These are phyloP conservation scores for Dacryopinax primogenitus DNA, from an alignment of 768 basidiomycete species.

Conservation along the genomic window DNA sequence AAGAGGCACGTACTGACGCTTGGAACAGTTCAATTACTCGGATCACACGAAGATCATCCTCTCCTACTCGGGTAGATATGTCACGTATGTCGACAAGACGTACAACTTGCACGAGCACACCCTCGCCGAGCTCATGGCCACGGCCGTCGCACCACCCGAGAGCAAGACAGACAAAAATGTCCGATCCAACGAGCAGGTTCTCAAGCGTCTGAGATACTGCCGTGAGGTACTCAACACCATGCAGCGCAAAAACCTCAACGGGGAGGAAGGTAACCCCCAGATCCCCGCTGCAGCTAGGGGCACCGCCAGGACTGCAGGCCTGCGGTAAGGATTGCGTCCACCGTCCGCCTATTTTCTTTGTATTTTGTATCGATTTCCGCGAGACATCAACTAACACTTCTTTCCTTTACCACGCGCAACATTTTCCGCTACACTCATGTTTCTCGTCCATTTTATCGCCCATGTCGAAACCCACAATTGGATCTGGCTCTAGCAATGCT, in stretches of 20 bases:
- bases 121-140: constrained; percentile 56
- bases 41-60: constrained; percentile 94
- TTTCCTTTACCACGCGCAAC: background rate
- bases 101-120: constrained; percentile 64
- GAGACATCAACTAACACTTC: background rate
- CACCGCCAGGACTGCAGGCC: background rate
- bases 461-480: background rate
- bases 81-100: constrained; percentile 87
- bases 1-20: constrained; percentile 6
- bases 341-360: too few relatives aligned
- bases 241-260: background rate
- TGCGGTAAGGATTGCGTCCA: background rate
- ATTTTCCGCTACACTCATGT: background rate
- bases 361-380: background rate
- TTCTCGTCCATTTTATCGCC: background rate
- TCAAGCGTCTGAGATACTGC: constrained; percentile 77
- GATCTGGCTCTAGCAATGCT: background rate
- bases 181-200: constrained; percentile 49
- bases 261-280: background rate
- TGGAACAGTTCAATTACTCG: constrained; percentile 85
- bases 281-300: background rate
- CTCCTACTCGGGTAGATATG: constrained; percentile 58
- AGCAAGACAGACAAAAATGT: constrained; percentile 40
- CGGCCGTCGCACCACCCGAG: constrained; percentile 31
- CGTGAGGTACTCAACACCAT: constrained; percentile 51